Base-by-base conservation (phyloP, 108 stramenopile species). In the Chaetoceros tenuissimus region DNA sequence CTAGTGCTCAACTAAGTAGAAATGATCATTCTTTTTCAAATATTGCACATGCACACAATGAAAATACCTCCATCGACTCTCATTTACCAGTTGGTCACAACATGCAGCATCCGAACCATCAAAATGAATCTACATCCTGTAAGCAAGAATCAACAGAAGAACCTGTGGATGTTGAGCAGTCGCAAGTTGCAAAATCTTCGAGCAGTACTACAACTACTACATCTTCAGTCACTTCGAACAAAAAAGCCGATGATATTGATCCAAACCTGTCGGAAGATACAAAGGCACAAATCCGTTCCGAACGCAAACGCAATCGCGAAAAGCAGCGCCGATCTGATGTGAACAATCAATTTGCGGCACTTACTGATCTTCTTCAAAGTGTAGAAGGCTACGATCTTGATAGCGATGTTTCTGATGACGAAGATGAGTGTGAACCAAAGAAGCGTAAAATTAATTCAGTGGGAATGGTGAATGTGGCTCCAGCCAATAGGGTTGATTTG, bases 401-500 rank as follows among this genome's bases (percentile, higher is more conserved):
- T 0, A 74, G 68, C n/a, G 65, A 60, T 25, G 29, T 2, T 3
- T 26, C 19, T 3, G 22, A 31, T 1, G n/a, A 47, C n/a, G 13
- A 51, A 30, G 62, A 23, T 20, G 34, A 55, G 2, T 3, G n/a
- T 25, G 17, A 24, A 22, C 0, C 34, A 0, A 58, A 59, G 31
- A 62, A 43, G 54, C 79, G 24, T 7, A 24, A 49, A 29, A 26
- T 54, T 18, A 54, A 29, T 3, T 31, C 53, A 18, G 48, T 24
- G 5, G 48, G 48, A 16, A 21, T 24, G 48, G 48, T 49, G 7
- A 40, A 40, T 40, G 68, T 72, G 57, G 60, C 54, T 25, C 72
- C 87, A 0, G 70, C 80, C 51, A 92, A 92, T 59, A 86, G 90
- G 3, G 86, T 81, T 0, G 90, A 87, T 68, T 68, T 92, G 46